phyloP scores from a whole-genome alignment of 805 yeast species.

The Monosporozyma siamensis region DNA sequence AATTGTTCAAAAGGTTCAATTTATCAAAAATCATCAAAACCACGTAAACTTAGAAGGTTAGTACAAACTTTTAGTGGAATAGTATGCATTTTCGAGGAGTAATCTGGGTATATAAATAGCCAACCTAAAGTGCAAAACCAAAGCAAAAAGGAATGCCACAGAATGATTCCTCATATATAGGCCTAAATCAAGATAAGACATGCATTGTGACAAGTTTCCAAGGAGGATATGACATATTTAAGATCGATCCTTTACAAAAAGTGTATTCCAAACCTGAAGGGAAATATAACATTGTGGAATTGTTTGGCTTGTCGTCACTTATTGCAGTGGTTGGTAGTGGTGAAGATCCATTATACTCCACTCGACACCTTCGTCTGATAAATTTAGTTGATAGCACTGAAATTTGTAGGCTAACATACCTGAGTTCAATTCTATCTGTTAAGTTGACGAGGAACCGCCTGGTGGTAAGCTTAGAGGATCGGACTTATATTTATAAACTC shows the following conservation, averaged over 20 bases:
- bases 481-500: slow-evolving; percentile 62
- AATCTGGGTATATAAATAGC: not conserved
- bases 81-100: not conserved
- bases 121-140: not conserved
- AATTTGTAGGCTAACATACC: slow-evolving; percentile 63
- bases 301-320: slow-evolving; percentile 62
- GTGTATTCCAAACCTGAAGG: slow-evolving; percentile 39
- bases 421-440: slow-evolving; percentile 49
- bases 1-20: too few relatives aligned
- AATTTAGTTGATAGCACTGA: slow-evolving; percentile 56
- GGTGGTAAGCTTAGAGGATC: slow-evolving; percentile 51
- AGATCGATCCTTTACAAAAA: slow-evolving; percentile 55
- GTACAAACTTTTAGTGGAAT: too few relatives aligned
- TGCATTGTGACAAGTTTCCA: not conserved
- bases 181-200: not conserved
- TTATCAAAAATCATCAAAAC: too few relatives aligned
- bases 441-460: slow-evolving; percentile 56
- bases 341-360: slow-evolving; percentile 54
- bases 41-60: too few relatives aligned
- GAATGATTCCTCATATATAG: not conserved
- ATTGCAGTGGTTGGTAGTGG: slow-evolving; percentile 64
- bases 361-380: slow-evolving; percentile 70
- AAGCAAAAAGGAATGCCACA: not conserved
- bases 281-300: slow-evolving; percentile 56
- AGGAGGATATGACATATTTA: slow-evolving; percentile 52